These are phyloP conservation scores for Saccharomycopsis fibuligera DNA, from an alignment of 805 yeast genomes.

Conservation along the genomic window DNA sequence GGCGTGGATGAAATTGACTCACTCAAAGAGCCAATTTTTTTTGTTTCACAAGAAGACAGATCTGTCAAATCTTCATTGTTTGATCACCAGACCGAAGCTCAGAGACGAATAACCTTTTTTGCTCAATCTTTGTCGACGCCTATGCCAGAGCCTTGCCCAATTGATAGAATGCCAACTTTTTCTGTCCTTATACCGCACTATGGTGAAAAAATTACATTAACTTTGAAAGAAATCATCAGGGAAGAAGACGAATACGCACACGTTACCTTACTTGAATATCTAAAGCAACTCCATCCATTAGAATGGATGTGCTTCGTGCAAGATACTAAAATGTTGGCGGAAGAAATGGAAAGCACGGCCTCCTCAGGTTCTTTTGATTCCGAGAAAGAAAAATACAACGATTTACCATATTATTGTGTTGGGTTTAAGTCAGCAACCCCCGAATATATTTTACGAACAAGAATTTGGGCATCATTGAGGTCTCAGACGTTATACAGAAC, in stretches of 20 bases:
- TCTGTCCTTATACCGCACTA: conserved; percentile 85
- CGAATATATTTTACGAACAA: conserved; percentile 52
- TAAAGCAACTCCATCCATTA: conserved; percentile 53
- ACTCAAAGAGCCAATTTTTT: conserved; percentile 68
- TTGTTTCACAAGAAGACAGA: conserved; percentile 77
- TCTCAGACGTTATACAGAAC: conserved; percentile 73
- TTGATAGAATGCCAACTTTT: conserved; percentile 70
- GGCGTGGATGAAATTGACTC: conserved; percentile 35
- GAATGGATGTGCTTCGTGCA: conserved; percentile 71
- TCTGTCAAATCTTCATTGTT: conserved; percentile 52
- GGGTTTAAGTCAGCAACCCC: conserved; percentile 61
- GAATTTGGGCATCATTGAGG: conserved; percentile 72
- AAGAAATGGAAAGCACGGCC: conserved; percentile 34
- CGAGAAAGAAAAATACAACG: conserved; percentile 33
- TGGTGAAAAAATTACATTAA: conserved; percentile 70
- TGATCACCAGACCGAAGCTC: conserved; percentile 66
- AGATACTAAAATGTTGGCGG: conserved; percentile 55
- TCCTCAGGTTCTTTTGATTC: conserved; percentile 24
- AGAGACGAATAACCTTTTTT: conserved; percentile 77
- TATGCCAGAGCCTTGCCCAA: conserved; percentile 64
- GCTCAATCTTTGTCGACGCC: conserved; percentile 88
- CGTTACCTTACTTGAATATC: conserved; percentile 63
- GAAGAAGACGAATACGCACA: conserved; percentile 58
- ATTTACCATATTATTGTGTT: conserved; percentile 54
- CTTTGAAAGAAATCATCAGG: conserved; percentile 71